phyloP scores from a whole-genome alignment of 2,329 filamentous ascomycete species.

The Talaromyces sp. region DNA sequence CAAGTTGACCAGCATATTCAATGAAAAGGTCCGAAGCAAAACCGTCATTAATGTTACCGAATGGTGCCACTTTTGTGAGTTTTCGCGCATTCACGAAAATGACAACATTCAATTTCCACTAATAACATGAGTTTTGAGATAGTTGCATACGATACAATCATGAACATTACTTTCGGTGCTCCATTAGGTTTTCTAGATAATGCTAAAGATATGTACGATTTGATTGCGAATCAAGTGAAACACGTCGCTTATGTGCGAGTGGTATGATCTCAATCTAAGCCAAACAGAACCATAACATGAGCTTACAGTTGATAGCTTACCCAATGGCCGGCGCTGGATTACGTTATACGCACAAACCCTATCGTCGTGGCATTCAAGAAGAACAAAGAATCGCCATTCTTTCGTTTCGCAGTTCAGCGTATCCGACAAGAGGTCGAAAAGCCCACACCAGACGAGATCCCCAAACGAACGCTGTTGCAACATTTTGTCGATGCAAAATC shows the following conservation, averaged over 20 bases:
- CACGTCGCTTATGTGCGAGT: slow-evolving; percentile 13
- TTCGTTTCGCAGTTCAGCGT: slow-evolving; percentile 11
- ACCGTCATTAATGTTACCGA: slow-evolving; percentile 4
- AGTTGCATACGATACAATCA: slow-evolving; percentile 15
- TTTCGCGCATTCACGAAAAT: not conserved
- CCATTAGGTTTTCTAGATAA: slow-evolving; percentile 10
- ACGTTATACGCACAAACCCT: slow-evolving; percentile 8
- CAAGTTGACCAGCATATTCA: slow-evolving; percentile 4
- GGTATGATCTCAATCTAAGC: not conserved
- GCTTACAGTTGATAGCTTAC: slow-evolving; percentile 8
- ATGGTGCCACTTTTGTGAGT: slow-evolving; percentile 15
- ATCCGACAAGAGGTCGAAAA: slow-evolving; percentile 9
- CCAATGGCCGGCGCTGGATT: slow-evolving; percentile 10
- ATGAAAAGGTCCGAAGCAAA: not conserved
- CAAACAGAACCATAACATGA: not conserved
- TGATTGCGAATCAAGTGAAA: slow-evolving; percentile 11
- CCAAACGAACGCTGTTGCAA: slow-evolving; percentile 8
- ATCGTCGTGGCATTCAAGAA: slow-evolving; percentile 6
- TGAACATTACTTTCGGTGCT: slow-evolving; percentile 12
- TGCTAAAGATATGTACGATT: slow-evolving; percentile 11
- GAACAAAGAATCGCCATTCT: slow-evolving; percentile 12
- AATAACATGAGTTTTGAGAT: not conserved
- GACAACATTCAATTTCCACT: not conserved
- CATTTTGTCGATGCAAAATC: slow-evolving; percentile 13
- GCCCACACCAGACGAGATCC: slow-evolving; percentile 1